Conservation (phyloP, 2,329 filamentous ascomycete species). For the Xylaria digitata region DNA sequence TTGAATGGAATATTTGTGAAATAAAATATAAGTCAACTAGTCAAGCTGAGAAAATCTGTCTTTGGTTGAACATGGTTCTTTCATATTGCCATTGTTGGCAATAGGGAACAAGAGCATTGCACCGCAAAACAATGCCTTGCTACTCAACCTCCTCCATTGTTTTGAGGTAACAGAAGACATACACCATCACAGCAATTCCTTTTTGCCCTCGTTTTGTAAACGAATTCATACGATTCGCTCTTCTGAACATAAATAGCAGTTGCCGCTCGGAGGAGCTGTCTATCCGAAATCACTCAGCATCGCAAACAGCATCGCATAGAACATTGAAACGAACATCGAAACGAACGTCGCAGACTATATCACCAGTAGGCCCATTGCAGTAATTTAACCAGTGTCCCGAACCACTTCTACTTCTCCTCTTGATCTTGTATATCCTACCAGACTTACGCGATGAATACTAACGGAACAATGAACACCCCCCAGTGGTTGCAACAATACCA, state of each 20-base stretch:
- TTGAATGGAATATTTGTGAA: no score
- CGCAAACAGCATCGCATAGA: no score
- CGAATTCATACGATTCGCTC: background rate
- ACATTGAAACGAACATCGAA: no score
- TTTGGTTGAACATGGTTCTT: background rate
- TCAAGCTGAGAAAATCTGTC: no score
- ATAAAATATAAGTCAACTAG: background rate
- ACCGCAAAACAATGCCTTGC: background rate
- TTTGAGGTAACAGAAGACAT: background rate
- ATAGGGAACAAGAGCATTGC: slow-evolving; percentile 1
- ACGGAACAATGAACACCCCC: background rate
- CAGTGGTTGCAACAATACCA: slow-evolving; percentile 19
- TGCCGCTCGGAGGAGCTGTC: background rate
- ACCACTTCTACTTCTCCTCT: background rate
- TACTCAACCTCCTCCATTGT: background rate
- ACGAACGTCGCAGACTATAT: background rate
- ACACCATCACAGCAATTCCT: background rate
- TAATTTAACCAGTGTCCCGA: background rate
- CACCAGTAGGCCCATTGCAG: background rate
- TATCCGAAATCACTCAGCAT: background rate
- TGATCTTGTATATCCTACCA: slow-evolving; percentile 40
- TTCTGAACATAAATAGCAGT: background rate
- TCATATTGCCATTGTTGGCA: background rate
- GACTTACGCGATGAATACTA: slow-evolving; percentile 10
- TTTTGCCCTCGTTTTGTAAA: background rate